Percentiles rank a stretch among this genome's conserved stretches.
Conservation (phyloP, 805 yeast genomes). For the Yamadazyma philogaea region DNA sequence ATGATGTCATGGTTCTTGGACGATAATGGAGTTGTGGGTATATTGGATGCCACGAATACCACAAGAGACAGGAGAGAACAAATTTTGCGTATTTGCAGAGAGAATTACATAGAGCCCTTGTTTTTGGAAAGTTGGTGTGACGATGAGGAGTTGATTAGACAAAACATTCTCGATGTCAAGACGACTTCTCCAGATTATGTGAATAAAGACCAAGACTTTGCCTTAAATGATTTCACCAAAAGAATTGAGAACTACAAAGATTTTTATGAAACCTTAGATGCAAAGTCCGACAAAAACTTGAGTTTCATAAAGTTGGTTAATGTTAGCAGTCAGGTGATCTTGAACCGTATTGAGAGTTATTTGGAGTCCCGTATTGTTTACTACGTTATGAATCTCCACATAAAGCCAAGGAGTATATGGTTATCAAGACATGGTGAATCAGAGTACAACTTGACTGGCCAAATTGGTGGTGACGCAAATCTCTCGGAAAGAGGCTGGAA, state of each 20-base stretch:
- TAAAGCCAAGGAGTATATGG: conserved; percentile 90
- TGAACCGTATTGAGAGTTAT: conserved; percentile 84
- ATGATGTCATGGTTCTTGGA: conserved; percentile 84
- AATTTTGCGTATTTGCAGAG: conserved; percentile 59
- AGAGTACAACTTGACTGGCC: conserved; percentile 85
- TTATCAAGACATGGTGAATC: conserved; percentile 95
- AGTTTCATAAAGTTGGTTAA: conserved; percentile 87
- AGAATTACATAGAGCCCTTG: conserved; percentile 77
- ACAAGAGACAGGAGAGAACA: conserved; percentile 67
- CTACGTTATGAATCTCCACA: conserved; percentile 92
- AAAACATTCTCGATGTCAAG: conserved; percentile 82
- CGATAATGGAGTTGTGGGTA: conserved; percentile 84
- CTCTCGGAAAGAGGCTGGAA: conserved; percentile 79
- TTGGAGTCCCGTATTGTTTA: conserved; percentile 90
- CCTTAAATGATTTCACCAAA: conserved; percentile 65
- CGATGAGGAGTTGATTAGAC: conserved; percentile 70
- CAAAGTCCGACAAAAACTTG: conserved; percentile 53
- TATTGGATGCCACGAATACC: conserved; percentile 90
- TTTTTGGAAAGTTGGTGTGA: conserved; percentile 92
- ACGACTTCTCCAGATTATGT: conserved; percentile 81
- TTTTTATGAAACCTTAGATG: conserved; percentile 73
- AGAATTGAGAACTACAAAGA: conserved; percentile 74
- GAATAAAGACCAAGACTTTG: conserved; percentile 65
- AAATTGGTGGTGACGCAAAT: conserved; percentile 93
- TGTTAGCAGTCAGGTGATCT: conserved; percentile 82